Conservation (phyloP, 2,329 filamentous ascomycete species). For the Neonectria neomacrospora region DNA sequence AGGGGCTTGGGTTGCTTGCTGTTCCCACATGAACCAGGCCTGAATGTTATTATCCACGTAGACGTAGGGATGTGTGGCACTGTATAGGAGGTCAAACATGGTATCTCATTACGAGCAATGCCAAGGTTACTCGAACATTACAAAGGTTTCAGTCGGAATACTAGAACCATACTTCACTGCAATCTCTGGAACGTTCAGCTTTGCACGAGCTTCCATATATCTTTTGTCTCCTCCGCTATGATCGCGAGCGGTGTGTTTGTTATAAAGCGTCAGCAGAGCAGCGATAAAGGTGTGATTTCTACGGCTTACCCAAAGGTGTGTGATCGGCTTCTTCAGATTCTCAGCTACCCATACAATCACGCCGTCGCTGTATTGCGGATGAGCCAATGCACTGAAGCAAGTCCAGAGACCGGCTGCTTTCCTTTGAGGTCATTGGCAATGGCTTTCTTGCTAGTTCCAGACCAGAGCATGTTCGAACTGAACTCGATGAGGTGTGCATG, state of each 20-base stretch:
- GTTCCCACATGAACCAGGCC: slow-evolving; percentile 23
- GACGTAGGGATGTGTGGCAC: slow-evolving; percentile 28
- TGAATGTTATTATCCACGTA: slow-evolving; percentile 17
- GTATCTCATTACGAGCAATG: fast-evolving
- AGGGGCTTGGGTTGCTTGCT: slow-evolving; percentile 18
- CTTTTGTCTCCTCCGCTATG: slow-evolving; percentile 22
- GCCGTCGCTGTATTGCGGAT: slow-evolving; percentile 4
- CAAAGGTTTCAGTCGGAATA: slow-evolving; percentile 3
- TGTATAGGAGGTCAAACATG: background rate
- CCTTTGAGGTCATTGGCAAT: slow-evolving; percentile 14
- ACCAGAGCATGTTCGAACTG: slow-evolving; percentile 29
- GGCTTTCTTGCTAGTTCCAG: slow-evolving; percentile 6
- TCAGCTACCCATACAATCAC: slow-evolving; percentile 27
- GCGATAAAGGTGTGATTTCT: too few species aligned
- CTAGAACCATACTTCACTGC: slow-evolving; percentile 26
- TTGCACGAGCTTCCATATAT: slow-evolving; percentile 20
- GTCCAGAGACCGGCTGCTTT: background rate
- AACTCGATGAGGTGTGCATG: slow-evolving; percentile 28
- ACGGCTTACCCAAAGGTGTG: slow-evolving; percentile 25
- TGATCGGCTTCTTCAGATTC: slow-evolving; percentile 24
- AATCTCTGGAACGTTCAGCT: slow-evolving; percentile 23
- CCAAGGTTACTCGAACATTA: slow-evolving; percentile 28
- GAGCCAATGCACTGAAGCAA: slow-evolving; percentile 26
- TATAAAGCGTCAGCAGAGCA: too few species aligned
- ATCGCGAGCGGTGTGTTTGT: slow-evolving; percentile 31